Conservation (phyloP, 129 eudicot species). For the Artemisia argyi region DNA sequence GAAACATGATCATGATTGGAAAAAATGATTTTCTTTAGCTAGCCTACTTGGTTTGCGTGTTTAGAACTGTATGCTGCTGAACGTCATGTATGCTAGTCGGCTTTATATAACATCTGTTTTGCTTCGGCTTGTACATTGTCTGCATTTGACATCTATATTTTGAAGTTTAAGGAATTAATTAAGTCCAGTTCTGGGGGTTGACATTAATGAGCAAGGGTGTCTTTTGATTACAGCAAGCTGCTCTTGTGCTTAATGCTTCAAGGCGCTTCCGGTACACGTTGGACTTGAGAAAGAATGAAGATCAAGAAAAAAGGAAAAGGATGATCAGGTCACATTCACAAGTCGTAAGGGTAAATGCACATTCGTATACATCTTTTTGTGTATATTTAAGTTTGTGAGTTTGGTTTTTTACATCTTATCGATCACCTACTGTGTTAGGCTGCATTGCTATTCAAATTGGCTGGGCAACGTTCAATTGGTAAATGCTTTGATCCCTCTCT, state of each 20-base stretch:
- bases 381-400: too few species aligned
- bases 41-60: too few species aligned
- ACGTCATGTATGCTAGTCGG: too few species aligned
- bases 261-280: slow-evolving; percentile 92
- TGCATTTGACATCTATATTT: neutral
- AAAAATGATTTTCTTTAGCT: too few species aligned
- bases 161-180: neutral
- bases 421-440: slow-evolving; percentile 53
- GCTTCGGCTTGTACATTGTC: neutral
- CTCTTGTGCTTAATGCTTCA: slow-evolving; percentile 94
- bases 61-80: too few species aligned
- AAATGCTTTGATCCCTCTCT: slow-evolving; percentile 26
- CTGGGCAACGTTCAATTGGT: slow-evolving; percentile 83
- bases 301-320: slow-evolving; percentile 63
- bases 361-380: neutral
- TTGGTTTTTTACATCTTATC: too few species aligned
- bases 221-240: slow-evolving; percentile 74
- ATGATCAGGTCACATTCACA: slow-evolving; percentile 97
- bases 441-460: slow-evolving; percentile 88
- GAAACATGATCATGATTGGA: too few species aligned
- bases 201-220: slow-evolving; percentile 9
- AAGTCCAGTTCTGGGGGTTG: too few species aligned
- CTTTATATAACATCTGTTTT: neutral
- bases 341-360: slow-evolving; percentile 72
- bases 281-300: slow-evolving; percentile 75